Conservation (phyloP, 148 eudicot genomes). For the Fagopyrum tataricum region DNA sequence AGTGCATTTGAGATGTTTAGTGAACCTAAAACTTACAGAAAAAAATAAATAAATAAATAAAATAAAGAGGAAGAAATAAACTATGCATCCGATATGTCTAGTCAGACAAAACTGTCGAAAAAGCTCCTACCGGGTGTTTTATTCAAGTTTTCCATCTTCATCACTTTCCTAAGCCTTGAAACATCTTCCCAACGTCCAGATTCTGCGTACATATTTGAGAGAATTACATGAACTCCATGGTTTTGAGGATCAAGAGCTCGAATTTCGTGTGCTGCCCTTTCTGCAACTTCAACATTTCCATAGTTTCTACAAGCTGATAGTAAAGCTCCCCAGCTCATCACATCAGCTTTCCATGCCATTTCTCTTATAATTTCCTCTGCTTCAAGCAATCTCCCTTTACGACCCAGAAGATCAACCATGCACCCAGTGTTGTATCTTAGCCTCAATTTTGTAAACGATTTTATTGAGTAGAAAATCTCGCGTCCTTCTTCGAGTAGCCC, state of each 20-base stretch:
- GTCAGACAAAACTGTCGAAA: slow-evolving; percentile 18
- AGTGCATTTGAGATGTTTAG: no score
- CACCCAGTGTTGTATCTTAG: slow-evolving; percentile 70
- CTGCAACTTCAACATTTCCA: slow-evolving; percentile 64
- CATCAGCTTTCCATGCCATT: slow-evolving; percentile 70
- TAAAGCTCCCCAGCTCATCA: slow-evolving; percentile 79
- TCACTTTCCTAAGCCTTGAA: slow-evolving; percentile 43
- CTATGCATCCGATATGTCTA: no score
- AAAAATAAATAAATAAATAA: no score
- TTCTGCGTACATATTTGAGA: slow-evolving; percentile 86
- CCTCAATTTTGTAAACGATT: slow-evolving; percentile 39
- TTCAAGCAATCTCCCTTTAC: slow-evolving; percentile 53
- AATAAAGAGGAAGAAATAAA: no score
- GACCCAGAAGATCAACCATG: slow-evolving; percentile 75
- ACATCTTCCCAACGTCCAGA: slow-evolving; percentile 81
- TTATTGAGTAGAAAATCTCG: slow-evolving; percentile 46
- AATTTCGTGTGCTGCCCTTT: slow-evolving; percentile 57
- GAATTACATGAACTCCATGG: slow-evolving; percentile 73
- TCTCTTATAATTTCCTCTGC: slow-evolving; percentile 63
- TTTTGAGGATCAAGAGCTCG: slow-evolving; percentile 54
- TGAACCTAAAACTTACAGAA: no score
- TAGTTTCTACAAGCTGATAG: slow-evolving; percentile 54
- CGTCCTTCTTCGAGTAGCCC: slow-evolving; percentile 61
- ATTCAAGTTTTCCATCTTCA: slow-evolving; percentile 55
- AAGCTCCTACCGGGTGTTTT: slow-evolving; percentile 76